Base-by-base conservation (phyloP, 768 basidiomycete species). In the Phylloporus rhodoxanthus region DNA sequence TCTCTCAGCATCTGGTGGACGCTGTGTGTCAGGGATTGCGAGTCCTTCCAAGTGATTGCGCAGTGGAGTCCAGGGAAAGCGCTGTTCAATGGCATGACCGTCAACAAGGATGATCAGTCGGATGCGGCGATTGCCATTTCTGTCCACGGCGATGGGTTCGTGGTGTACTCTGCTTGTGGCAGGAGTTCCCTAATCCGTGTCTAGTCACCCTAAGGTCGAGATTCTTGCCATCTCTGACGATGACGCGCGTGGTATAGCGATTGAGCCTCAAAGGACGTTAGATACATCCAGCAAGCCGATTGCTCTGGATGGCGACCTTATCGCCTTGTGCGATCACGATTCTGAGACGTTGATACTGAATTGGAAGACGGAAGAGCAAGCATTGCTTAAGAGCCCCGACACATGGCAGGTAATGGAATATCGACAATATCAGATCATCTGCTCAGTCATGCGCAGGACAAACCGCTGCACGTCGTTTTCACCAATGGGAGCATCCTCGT, bases 1-100 rank as follows among this genome's bases (percentile, higher is more conserved):
- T 80, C 80, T 4, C 77, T 77, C 51, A 72, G 74, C 6, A 76
- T 86, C 43, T 86, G 84, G 84, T 79, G 79, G 34, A 68, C 71
- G 15, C 56, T 85, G 41, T 69, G 72, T 1, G 57, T 82, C 17
- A 84, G 84, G 80, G 72, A 79, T 47, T 59, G 47, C 23, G 46
- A 56, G 36, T 48, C 58, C 13, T 56, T 79, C 20, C 52, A 47
- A 25, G 53, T 58, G 8, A 60, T 65, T 13, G 74, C 71, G 13
- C 70, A 77, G 43, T 85, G 84, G 83, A 74, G 72, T 23, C 76
- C 73, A 0, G 72, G 74, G 45, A 76, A 76, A 14, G 76, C 72
- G 1, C 59, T 83, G 8, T 78, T 84, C 50, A 74, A 70, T 33
- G 77, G 75, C 2, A 67, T 83, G 45, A 68, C 70, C 2, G 59